phyloP scores from a whole-genome alignment of 73 alveolate genomes.

The Paramecium tetraurelia region DNA sequence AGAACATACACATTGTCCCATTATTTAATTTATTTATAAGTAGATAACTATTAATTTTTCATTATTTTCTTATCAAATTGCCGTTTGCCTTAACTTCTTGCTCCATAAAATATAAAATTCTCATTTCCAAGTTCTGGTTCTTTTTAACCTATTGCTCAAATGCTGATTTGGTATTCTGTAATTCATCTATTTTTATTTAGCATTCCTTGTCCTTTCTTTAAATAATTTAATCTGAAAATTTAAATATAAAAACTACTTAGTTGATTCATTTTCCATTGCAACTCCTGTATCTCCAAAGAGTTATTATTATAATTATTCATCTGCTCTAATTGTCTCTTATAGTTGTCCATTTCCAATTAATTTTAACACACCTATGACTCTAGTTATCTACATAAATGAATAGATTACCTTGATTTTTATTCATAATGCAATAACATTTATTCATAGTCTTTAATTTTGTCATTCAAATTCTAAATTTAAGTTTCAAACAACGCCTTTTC shows the following conservation, averaged over 20 bases:
- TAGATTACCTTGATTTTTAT: background rate
- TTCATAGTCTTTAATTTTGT: slow-evolving; percentile 24
- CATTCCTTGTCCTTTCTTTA: background rate
- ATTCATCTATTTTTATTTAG: background rate
- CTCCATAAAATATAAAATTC: slow-evolving; percentile 20
- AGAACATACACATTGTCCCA: slow-evolving; percentile 39
- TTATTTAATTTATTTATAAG: background rate
- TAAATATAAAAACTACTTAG: background rate
- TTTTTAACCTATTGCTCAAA: background rate
- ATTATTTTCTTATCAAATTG: background rate
- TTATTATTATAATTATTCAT: background rate
- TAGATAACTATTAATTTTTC: background rate
- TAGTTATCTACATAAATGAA: background rate
- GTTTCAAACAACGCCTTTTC: slow-evolving; percentile 22
- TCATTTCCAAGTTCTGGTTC: slow-evolving; percentile 8
- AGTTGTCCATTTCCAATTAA: background rate
- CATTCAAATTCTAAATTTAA: background rate
- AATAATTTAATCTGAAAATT: background rate
- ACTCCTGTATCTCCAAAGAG: background rate
- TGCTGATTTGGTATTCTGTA: background rate
- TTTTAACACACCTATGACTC: background rate
- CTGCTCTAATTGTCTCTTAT: background rate
- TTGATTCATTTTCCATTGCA: background rate
- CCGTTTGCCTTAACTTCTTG: background rate
- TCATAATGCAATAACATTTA: background rate